Evolutionary conservation across 805 yeast species (phyloP).

Genomic region (Wickerhamomyces strasburgensis): DNA sequence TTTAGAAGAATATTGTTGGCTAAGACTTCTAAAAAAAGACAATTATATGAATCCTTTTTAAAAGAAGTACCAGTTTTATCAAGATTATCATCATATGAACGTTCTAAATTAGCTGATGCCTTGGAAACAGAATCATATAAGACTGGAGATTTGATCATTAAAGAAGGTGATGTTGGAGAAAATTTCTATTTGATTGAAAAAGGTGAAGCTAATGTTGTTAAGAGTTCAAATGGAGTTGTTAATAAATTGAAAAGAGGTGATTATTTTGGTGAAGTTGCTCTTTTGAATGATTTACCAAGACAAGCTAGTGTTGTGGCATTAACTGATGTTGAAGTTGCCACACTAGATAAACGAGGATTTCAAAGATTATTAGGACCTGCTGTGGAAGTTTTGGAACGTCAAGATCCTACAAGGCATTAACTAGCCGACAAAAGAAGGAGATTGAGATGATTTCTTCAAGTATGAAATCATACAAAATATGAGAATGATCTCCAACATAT

Average conservation of each 20-base stretch:
- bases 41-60: constrained; percentile 83
- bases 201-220: constrained; percentile 77
- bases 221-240: constrained; percentile 54
- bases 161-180: constrained; percentile 83
- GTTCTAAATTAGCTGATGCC: constrained; percentile 93
- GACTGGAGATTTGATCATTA: constrained; percentile 69
- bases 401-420: constrained; percentile 64
- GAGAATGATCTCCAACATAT: too few relatives aligned
- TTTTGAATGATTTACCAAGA: constrained; percentile 86
- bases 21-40: constrained; percentile 84
- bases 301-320: constrained; percentile 87
- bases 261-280: constrained; percentile 95
- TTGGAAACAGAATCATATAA: constrained; percentile 70
- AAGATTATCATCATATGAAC: constrained; percentile 69
- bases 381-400: constrained; percentile 77
- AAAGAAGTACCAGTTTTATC: constrained; percentile 80
- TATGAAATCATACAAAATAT: too few relatives aligned
- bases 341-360: constrained; percentile 87
- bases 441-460: too few relatives aligned
- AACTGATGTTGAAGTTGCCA: constrained; percentile 78
- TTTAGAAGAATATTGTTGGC: constrained; percentile 89
- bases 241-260: constrained; percentile 69
- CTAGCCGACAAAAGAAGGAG: background rate
- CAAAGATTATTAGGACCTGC: constrained; percentile 93
- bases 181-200: constrained; percentile 69